Base-by-base conservation (phyloP, 1,139 yeast genomes). In the Meyerozyma sp. region DNA sequence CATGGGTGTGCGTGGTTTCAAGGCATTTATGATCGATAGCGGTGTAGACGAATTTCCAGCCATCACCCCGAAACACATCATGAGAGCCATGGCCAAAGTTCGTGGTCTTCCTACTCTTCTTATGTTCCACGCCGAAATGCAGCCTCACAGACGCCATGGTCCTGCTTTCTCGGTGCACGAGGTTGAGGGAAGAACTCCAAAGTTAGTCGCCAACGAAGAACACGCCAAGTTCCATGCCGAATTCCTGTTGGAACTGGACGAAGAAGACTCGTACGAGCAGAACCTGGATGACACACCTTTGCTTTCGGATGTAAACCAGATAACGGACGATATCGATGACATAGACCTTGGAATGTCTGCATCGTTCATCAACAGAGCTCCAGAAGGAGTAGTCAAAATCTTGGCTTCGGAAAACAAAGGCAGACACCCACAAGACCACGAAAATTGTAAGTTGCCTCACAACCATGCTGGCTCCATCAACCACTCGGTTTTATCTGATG, bases 41-140 rank as follows among this genome's bases (percentile, higher is more conserved):
- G 97, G 97, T 23, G 97, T 90, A 8, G 95, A 87, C 47, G 98
- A 91, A 62, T 91, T 91, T 63, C 97, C 97, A 1, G 87, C 85
- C 44, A 84, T 91, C 39, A 74, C 73, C 39, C 75, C 82, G 8
- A 59, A 61, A 5, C 82, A 86, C 55, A 84, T 90, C 43, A 66
- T 75, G 40, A 61, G 68, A 40, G 96, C 95, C 5, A 75, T 90
- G 77, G 62, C 72, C 38, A 67, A 62, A 13, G 83, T 89, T 2
- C 68, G 80, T 45, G 84, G 78, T 16, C 65, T 75, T 43, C 75
- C 80, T 27, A 85, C 96, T 0, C 64, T 88, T 55, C 72, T 89
- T 54, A 83, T 91, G 95, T 90, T 90, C 69, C 98, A 90, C 57
- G 96, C 97, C 2, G 97, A 90, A 61, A 81, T 86, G 84, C 87